Evolutionary conservation across 768 basidiomycete genomes (phyloP), one percentile per base, ranked within the genome.

Genomic region (Nidula microcarpa): DNA sequence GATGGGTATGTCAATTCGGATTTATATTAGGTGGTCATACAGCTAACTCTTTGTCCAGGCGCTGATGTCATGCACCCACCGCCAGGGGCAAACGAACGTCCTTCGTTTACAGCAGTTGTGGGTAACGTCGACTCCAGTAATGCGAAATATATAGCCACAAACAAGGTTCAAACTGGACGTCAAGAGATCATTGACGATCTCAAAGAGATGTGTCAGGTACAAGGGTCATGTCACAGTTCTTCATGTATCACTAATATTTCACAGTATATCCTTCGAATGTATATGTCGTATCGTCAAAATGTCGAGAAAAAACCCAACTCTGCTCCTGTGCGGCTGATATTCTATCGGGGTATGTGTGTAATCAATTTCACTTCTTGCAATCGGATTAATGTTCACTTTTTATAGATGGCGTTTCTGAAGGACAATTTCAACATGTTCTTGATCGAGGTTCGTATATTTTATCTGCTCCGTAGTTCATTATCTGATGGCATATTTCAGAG

Each of bases 21-120:
- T 4, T 33, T 49, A 16, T 32, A 32, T 13, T 30, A 9, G 14
- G 14, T 9, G 3, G 17, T 49, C 23, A n/a, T n/a, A n/a, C 3
- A 36, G 14, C 48, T 13, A n/a, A 11, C 13, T 33, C 8, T 23
- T 52, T 44, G 36, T 41, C 44, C 55, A 86, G 82, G 85, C 49
- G 87, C 87, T 4, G 87, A 89, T 62, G 86, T 86, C 14, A 86
- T 87, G 16, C 88, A 90, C 59, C 87, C 88, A 1, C 79, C 85
- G 3, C 87, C 89, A 6, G 87, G 88, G 6, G 76, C 85, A 0
- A 77, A 75, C 2, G 85, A 79, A 7, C 77, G 84, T 0, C 88
- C 89, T 1, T 90, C 88, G 0, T 89, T 86, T 63, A 85, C 89
- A 0, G 71, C 86, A 0, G 71, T 90, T 3, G 89, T 90, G 6